These are phyloP conservation scores for Coniochaeta pulveracea DNA, from an alignment of 2,329 filamentous ascomycete genomes.

Conservation along the genomic window DNA sequence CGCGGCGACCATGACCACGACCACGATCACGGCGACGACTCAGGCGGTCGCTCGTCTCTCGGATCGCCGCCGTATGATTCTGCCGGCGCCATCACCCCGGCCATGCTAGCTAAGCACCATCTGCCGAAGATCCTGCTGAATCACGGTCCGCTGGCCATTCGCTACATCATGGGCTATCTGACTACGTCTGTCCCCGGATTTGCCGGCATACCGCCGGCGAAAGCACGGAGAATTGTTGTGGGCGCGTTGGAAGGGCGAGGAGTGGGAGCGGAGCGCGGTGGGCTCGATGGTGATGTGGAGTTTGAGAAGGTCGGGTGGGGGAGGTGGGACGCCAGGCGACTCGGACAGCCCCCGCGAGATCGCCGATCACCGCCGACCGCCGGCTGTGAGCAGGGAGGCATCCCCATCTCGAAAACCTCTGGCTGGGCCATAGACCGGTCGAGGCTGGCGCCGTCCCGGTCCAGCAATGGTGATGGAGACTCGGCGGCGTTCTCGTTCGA, in stretches of 20 bases:
- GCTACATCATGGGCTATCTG: conserved; percentile 89
- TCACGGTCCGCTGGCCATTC: conserved; percentile 85
- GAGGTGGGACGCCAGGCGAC: conserved; percentile 77
- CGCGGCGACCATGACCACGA: conserved; percentile 16
- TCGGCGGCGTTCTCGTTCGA: conserved; percentile 69
- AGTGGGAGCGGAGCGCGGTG: conserved; percentile 44
- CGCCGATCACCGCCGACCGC: conserved; percentile 26
- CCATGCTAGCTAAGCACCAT: conserved; percentile 79
- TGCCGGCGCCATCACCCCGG: conserved; percentile 71
- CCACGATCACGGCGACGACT: too few relatives aligned
- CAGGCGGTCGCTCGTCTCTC: conserved; percentile 10
- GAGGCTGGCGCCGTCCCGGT: conserved; percentile 37
- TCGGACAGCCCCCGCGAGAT: conserved; percentile 46
- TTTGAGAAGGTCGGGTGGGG: conserved; percentile 98
- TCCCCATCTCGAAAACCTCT: conserved; percentile 41
- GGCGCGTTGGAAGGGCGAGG: conserved; percentile 75
- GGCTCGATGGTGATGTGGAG: conserved; percentile 58
- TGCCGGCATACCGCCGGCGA: conserved; percentile 75
- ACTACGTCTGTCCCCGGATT: conserved; percentile 91
- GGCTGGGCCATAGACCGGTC: conserved; percentile 33
- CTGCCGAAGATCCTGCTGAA: conserved; percentile 82
- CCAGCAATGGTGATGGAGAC: conserved; percentile 47
- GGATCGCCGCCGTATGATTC: conserved; percentile 51
- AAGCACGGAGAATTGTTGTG: conserved; percentile 86
- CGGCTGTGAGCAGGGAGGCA: conserved; percentile 35